Base-by-base conservation (phyloP, 331 rosid species). In the Quercus phellos region DNA sequence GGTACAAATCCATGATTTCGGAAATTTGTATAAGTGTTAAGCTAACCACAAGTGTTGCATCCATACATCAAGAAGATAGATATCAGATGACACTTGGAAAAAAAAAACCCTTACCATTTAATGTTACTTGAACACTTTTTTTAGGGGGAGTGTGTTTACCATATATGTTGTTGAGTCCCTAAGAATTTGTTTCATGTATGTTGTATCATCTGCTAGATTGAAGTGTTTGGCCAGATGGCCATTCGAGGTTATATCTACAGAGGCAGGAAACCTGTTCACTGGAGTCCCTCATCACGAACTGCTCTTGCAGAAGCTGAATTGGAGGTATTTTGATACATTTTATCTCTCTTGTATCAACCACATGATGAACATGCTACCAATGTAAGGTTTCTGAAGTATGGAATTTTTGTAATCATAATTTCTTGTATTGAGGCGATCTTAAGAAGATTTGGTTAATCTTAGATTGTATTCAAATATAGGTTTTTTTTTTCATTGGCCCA, bases 271-370 rank as follows among this genome's bases (percentile, higher is more conserved):
- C 99, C 99, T 51, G 99, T 95, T 83, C 98, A 95, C 84, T 95
- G 99, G 99, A 95, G 99, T 81, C 99, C 98, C 77, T 95, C 99
- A 3, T 93, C 99, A 64, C 88, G 89, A 74, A 95, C 99, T 74
- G 99, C 99, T 80, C 99, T 95, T 83, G 99, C 99, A 76, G 99
- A 95, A 89, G 99, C 99, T 27, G 99, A 95, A 82, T 82, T 95
- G 82, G 99, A 95, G 99, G 99, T 91, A 87, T 32, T 64, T 16
- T 66, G n/a, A 4, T 66, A 61, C 30, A 5, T n/a, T 66, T 9
- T 5, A 1, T 21, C 11, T 7, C 4, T 64, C 10, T 64, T 29
- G 32, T 67, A 29, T 69, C 35, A 56, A 56, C 66, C 63, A 26
- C 53, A 67, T 34, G 13, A 4, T 18, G 42, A 73, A 72, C n/a